A percentile compares a stretch with the other conserved stretches of the same genome.
Conservation (phyloP, 140 eudicot species). For the Senecio squalidus region DNA sequence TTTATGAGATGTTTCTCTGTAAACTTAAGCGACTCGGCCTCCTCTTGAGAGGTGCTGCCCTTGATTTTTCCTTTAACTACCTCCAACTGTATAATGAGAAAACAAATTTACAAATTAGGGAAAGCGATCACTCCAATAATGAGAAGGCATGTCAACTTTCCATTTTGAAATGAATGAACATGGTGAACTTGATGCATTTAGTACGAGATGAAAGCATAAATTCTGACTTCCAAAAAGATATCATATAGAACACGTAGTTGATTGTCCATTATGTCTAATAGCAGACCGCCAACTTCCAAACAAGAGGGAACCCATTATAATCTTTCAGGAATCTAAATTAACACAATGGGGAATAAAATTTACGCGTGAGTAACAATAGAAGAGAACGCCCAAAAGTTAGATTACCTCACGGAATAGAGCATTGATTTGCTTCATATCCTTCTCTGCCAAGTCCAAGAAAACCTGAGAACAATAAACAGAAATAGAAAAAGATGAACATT, state of each 20-base stretch:
- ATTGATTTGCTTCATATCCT: conserved; percentile 79
- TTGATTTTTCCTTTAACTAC: conserved; percentile 53
- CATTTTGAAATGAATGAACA: background rate
- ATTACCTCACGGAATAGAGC: conserved; percentile 87
- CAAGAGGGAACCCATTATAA: conserved; percentile 3
- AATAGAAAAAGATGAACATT: conserved; percentile 2
- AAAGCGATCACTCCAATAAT: conserved; percentile 1
- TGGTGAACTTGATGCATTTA: conserved; percentile 4
- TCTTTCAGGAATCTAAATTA: background rate
- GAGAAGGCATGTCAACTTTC: background rate
- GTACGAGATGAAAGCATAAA: conserved; percentile 5
- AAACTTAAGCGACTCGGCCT: conserved; percentile 72
- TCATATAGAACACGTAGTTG: background rate
- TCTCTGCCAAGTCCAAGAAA: conserved; percentile 79
- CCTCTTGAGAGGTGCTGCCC: conserved; percentile 68
- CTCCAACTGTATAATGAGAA: conserved; percentile 51
- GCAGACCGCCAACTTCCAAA: background rate
- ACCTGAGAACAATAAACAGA: conserved; percentile 38
- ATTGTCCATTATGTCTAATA: background rate
- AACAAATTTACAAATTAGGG: background rate
- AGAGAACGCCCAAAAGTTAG: background rate
- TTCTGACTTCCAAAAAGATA: background rate
- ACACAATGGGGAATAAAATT: background rate
- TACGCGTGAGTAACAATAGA: background rate
- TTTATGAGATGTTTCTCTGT: conserved; percentile 67